Base-by-base conservation (phyloP, 352 stramenopile species). In the Pythium pectinolyticum region DNA sequence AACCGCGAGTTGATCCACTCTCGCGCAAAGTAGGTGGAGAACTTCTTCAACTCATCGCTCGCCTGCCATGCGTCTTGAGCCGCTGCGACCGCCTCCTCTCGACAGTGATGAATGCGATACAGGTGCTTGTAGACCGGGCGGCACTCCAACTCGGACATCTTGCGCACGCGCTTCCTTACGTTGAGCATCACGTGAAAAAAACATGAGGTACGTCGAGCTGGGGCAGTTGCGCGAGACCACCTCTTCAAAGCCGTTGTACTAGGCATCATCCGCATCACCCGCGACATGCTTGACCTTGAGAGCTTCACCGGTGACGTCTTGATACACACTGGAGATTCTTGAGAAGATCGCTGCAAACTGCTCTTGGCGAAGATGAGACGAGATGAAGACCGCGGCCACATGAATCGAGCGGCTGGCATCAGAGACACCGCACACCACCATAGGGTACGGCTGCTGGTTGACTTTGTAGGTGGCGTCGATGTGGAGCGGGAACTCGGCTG, bases 121-220 rank as follows among this genome's bases (percentile, higher is more conserved):
- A 55, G 17, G 48, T 55, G 48, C 19, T 41, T 39, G 14, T 28
- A 25, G 5, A 25, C 19, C 14, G 48, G 19, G 19, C 48, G 48
- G 19, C 25, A 17, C 2, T 6, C 5, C 2, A n/a, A 12, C 6
- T 22, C 41, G 3, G 19, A 30, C 9, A 41, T n/a, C 3, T 14
- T 37, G 7, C 28, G 24, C 12, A 55, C 6, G 28, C 41, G 47
- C 35, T 58, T 58, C 17, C 20, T 34, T 7, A 47, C 51, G 35
- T 47, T 58, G 9, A 47, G 51, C 51, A 58, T 58, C 4, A 58
- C 51, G 51, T 58, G 51, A 47, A 58, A 58, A 30, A 48, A 48
- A 48, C 41, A 48, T 48, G 20, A 48, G n/a, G 41, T 30, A 48
- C 2, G 22, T 48, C 3, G 41, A 7, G 9, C 41, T 28, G 27